Evolutionary conservation across 257 asterid genomes (phyloP).

Genomic region (Lycium barbarum): DNA sequence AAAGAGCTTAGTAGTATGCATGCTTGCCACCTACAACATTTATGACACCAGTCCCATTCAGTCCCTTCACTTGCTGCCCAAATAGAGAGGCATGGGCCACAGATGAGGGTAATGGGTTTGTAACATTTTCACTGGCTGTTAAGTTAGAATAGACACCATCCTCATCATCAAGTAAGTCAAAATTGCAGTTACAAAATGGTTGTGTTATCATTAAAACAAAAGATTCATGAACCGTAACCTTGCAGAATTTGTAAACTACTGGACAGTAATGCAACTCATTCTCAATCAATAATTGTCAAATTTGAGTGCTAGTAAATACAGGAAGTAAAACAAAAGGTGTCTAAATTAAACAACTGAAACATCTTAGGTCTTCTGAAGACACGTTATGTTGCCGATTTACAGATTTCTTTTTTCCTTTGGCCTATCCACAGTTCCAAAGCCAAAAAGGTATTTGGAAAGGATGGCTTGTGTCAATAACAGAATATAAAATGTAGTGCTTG

Average conservation of each 20-base stretch:
- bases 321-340: constrained; percentile 19
- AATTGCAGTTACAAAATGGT: constrained; percentile 8
- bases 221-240: not conserved
- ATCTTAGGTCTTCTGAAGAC: not conserved
- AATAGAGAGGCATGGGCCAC: not conserved
- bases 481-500: constrained; percentile 18
- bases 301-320: constrained; percentile 28
- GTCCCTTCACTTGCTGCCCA: not conserved
- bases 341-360: constrained; percentile 27
- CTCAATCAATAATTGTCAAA: constrained; percentile 8
- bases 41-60: no score
- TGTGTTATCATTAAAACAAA: not conserved
- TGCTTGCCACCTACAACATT: not conserved
- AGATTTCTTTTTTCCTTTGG: not conserved
- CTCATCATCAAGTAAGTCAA: not conserved
- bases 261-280: constrained; percentile 24
- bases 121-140: not conserved
- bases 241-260: not conserved
- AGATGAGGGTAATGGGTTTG: not conserved
- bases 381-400: constrained; percentile 22
- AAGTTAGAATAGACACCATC: not conserved
- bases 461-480: not conserved
- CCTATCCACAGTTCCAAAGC: constrained; percentile 11
- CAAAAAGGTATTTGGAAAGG: not conserved
- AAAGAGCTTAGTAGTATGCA: not conserved